Conservation (phyloP, 257 asterid genomes). For the Sherardia arvensis region DNA sequence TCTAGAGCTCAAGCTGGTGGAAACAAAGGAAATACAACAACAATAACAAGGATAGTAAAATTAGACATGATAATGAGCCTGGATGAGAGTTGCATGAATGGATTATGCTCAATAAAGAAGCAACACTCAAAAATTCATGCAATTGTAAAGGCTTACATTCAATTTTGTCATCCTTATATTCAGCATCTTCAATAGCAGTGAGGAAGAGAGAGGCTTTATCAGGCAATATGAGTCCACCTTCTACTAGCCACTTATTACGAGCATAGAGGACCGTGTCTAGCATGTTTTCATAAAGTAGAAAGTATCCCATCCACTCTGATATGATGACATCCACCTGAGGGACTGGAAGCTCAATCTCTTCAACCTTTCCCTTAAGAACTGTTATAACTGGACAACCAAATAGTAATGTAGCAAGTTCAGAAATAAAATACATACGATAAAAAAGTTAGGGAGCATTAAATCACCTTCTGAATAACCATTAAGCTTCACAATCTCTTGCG, state of each 20-base stretch:
- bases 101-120: constrained; percentile 5
- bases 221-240: constrained; percentile 73
- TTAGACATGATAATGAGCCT: constrained; percentile 6
- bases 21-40: not conserved
- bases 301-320: constrained; percentile 99
- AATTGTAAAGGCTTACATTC: constrained; percentile 54
- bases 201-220: constrained; percentile 80
- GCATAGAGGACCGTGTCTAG: constrained; percentile 80
- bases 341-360: constrained; percentile 96
- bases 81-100: not conserved
- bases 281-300: constrained; percentile 88
- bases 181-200: constrained; percentile 98
- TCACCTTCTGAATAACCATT: constrained; percentile 79
- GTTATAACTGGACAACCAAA: constrained; percentile 54
- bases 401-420: constrained; percentile 3
- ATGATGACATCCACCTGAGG: constrained; percentile 81
- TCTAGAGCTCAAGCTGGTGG: not conserved
- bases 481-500: constrained; percentile 62
- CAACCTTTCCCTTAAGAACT: constrained; percentile 87
- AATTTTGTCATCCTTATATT: constrained; percentile 91
- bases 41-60: not conserved
- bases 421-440: constrained; percentile 4
- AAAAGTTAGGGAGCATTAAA: constrained; percentile 7
- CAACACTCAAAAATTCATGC: constrained; percentile 10
- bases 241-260: constrained; percentile 93